phyloP scores from a whole-genome alignment of 371 early-diverging fungal genomes.

The Pancytospora philotis region DNA sequence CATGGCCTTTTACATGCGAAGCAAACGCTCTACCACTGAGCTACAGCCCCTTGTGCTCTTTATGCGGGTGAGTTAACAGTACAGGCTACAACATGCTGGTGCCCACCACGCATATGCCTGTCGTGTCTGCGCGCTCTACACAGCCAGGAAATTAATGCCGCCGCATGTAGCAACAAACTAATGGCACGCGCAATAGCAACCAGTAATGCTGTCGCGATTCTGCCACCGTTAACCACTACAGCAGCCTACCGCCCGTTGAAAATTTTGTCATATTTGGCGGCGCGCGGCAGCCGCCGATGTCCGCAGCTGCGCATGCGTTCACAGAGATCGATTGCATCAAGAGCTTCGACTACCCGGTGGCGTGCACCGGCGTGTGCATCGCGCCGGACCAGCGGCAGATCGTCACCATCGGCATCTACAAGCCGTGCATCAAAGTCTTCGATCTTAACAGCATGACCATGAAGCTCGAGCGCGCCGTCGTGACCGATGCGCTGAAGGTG shows the following conservation, averaged over 20 bases:
- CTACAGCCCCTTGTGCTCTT: constrained; percentile 34
- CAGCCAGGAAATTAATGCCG: no score
- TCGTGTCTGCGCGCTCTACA: no score
- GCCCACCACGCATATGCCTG: no score
- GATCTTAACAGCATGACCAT: constrained; percentile 78
- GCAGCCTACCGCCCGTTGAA: no score
- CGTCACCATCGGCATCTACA: constrained; percentile 75
- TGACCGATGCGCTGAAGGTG: constrained; percentile 67
- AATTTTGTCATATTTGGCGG: not conserved
- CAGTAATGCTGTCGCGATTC: no score
- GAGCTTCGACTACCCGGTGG: constrained; percentile 6
- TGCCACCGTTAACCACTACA: no score
- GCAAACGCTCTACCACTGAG: constrained; percentile 61
- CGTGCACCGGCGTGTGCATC: constrained; percentile 8
- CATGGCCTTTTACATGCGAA: constrained; percentile 60
- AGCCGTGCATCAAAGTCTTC: constrained; percentile 85
- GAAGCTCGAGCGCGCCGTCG: constrained; percentile 91
- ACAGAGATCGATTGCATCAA: not conserved
- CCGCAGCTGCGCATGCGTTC: not conserved
- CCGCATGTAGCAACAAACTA: no score
- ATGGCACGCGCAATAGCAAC: no score
- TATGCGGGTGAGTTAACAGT: not conserved
- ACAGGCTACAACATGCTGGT: no score
- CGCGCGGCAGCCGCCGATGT: no score
- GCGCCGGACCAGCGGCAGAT: not conserved